phyloP scores from a whole-genome alignment of 345 rosid genomes.

The Toxicodendron radicans region DNA sequence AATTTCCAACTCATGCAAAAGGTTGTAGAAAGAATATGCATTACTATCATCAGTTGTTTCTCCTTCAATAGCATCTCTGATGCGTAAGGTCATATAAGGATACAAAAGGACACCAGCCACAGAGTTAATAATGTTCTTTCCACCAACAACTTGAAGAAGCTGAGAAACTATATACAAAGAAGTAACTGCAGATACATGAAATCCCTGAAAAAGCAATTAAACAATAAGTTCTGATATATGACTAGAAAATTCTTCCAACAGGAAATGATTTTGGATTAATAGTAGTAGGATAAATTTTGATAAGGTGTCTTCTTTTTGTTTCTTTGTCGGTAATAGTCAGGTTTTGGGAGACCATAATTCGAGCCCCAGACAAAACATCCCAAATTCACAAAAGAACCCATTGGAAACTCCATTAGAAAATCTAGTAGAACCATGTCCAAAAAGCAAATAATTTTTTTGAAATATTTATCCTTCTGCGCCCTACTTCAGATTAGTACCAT shows the following conservation, averaged over 20 bases:
- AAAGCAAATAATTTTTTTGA: neutral
- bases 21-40: constrained; percentile 27
- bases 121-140: constrained; percentile 38
- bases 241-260: neutral
- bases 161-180: constrained; percentile 57
- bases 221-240: constrained; percentile 11
- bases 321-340: neutral
- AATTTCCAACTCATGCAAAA: constrained; percentile 28
- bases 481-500: neutral
- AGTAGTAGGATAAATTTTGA: neutral
- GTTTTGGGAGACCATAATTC: neutral
- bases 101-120: constrained; percentile 43
- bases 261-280: no score
- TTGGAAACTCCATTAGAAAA: constrained; percentile 3
- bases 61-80: constrained; percentile 25
- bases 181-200: constrained; percentile 43
- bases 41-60: constrained; percentile 14
- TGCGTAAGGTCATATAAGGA: constrained; percentile 34
- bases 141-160: constrained; percentile 64
- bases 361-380: neutral
- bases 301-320: neutral
- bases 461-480: neutral
- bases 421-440: neutral
- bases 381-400: neutral
- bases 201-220: constrained; percentile 40